Conservation (phyloP, 768 basidiomycete genomes). For the Tylopilus sp. region DNA sequence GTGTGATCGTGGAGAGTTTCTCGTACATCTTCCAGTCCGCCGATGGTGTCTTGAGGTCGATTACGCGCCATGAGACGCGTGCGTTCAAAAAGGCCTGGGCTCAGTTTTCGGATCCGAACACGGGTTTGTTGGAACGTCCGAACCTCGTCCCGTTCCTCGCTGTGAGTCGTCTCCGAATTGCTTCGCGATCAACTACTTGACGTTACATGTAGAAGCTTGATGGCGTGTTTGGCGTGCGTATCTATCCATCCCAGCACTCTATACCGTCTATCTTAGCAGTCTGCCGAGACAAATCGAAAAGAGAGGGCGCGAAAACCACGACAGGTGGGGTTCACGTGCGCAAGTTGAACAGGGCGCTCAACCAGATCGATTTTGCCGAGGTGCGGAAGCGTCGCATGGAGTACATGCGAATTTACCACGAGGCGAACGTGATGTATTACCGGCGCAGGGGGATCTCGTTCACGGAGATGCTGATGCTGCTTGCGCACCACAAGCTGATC, state of each 20-base stretch:
- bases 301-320: constrained; percentile 30
- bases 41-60: constrained; percentile 65
- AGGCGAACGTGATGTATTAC: constrained; percentile 73
- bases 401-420: constrained; percentile 80
- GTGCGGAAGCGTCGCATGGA: constrained; percentile 65
- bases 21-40: constrained; percentile 92
- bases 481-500: constrained; percentile 91
- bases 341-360: constrained; percentile 57
- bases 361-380: constrained; percentile 58
- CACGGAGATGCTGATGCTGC: constrained; percentile 79
- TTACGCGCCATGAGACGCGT: constrained; percentile 90
- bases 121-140: constrained; percentile 69
- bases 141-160: constrained; percentile 77
- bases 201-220: constrained; percentile 57
- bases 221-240: constrained; percentile 84
- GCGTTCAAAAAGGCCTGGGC: constrained; percentile 95
- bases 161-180: constrained; percentile 43
- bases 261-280: constrained; percentile 55
- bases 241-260: constrained; percentile 72
- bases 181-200: not conserved
- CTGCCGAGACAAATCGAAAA: constrained; percentile 39
- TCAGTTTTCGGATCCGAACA: constrained; percentile 73
- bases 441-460: constrained; percentile 83
- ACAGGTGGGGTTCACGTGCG: constrained; percentile 58
- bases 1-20: constrained; percentile 95